Evolutionary conservation across 345 rosid genomes (phyloP).

Genomic region (Eucalyptus melliodora): DNA sequence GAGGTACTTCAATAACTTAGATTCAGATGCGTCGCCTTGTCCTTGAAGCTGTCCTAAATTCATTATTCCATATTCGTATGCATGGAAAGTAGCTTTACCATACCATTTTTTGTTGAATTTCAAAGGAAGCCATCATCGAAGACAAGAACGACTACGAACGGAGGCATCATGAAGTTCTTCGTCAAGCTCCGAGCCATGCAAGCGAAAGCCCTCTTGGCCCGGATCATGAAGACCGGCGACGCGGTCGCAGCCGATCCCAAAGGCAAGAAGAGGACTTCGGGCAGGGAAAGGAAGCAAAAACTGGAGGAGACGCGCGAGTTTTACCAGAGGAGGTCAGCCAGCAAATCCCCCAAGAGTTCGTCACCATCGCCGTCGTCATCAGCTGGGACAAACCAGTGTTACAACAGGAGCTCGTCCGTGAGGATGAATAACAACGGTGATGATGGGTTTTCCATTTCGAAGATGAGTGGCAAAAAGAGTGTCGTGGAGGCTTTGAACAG

Average conservation of each 20-base stretch:
- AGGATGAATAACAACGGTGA: background rate
- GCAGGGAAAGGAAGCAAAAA: background rate
- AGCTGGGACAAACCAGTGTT: background rate
- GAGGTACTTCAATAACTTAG: background rate
- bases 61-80: background rate
- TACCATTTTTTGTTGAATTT: background rate
- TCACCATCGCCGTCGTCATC: background rate
- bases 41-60: background rate
- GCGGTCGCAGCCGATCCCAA: background rate
- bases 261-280: background rate
- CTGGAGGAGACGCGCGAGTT: background rate
- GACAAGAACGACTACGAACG: background rate
- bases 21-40: background rate
- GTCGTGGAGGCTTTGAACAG: background rate
- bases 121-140: background rate
- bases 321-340: background rate
- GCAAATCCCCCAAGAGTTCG: background rate
- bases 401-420: background rate
- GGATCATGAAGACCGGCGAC: conserved; percentile 4
- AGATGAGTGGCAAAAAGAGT: background rate
- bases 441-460: background rate
- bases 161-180: conserved; percentile 10
- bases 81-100: background rate
- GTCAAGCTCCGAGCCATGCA: conserved; percentile 11
- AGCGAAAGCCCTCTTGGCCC: conserved; percentile 2